These are phyloP conservation scores for Filobasidium floriforme DNA, from an alignment of 768 basidiomycete genomes.

Conservation along the genomic window DNA sequence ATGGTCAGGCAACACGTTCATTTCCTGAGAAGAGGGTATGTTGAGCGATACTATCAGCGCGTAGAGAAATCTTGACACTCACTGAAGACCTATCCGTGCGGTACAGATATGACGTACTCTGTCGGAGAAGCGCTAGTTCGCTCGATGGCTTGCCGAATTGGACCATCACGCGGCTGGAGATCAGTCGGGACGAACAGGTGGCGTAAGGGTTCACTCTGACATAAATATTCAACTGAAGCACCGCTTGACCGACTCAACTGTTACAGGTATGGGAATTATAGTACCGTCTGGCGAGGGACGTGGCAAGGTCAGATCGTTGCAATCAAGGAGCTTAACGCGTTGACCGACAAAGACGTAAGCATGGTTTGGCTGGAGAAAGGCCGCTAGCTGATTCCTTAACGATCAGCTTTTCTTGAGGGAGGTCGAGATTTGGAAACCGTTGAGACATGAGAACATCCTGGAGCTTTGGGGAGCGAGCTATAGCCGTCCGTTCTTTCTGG, in stretches of 20 bases:
- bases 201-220: conserved; percentile 36
- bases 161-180: conserved; percentile 56
- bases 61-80: no score
- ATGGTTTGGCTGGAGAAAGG: background rate
- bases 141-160: conserved; percentile 24
- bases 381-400: conserved; percentile 17
- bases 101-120: background rate
- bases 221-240: background rate
- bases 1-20: conserved; percentile 9
- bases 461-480: conserved; percentile 71
- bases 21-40: conserved; percentile 9
- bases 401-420: conserved; percentile 60
- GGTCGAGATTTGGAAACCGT: conserved; percentile 62
- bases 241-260: background rate
- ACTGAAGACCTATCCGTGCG: no score
- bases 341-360: conserved; percentile 25
- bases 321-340: conserved; percentile 49
- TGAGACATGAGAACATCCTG: conserved; percentile 64
- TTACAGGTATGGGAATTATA: conserved; percentile 60
- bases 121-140: background rate
- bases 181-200: conserved; percentile 62
- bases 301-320: conserved; percentile 56
- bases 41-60: background rate
- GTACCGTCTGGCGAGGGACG: conserved; percentile 65
- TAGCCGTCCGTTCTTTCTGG: conserved; percentile 69